A percentile compares a stretch with the other conserved stretches of the same genome.
phyloP scores from a whole-genome alignment of 2,329 filamentous ascomycete species.

The Byssochlamys sp. region DNA sequence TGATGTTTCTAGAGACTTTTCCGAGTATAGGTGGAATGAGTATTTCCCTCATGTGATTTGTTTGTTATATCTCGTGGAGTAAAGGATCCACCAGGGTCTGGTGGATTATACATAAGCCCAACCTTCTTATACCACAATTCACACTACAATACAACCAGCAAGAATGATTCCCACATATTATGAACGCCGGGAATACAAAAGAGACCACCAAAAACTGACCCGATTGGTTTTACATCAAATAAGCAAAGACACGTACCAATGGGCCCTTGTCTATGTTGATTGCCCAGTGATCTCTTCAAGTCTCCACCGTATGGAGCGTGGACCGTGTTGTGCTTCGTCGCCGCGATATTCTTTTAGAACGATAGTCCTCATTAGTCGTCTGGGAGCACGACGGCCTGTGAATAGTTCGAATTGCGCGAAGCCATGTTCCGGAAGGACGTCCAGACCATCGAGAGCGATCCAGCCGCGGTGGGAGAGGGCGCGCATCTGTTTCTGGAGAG shows the following conservation, averaged over 20 bases:
- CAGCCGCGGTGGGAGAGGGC: slow-evolving; percentile 27
- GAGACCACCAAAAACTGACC: not conserved
- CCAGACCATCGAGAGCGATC: slow-evolving; percentile 31
- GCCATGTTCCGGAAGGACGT: slow-evolving; percentile 31
- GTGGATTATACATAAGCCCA: not conserved
- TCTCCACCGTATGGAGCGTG: slow-evolving; percentile 18
- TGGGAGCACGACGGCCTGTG: slow-evolving; percentile 28
- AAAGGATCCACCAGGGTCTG: not conserved
- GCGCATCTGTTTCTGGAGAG: slow-evolving; percentile 27
- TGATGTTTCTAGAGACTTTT: not conserved
- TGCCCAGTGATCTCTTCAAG: slow-evolving; percentile 24
- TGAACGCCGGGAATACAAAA: not conserved
- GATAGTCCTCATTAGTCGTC: slow-evolving; percentile 26
- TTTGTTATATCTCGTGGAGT: not conserved
- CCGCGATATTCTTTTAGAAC: slow-evolving; percentile 26
- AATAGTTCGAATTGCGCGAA: slow-evolving; percentile 34
- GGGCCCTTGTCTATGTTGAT: slow-evolving; percentile 14
- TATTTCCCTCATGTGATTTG: not conserved
- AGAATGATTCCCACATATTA: not conserved
- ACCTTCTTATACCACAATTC: not conserved
- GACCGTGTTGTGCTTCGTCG: slow-evolving; percentile 25
- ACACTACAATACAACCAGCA: not conserved
- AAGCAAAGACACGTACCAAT: not conserved
- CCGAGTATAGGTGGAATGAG: not conserved
- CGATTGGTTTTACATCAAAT: not conserved